These are phyloP conservation scores for Zalaria sp. DNA, from an alignment of 2,329 filamentous ascomycete species.

Conservation along the genomic window DNA sequence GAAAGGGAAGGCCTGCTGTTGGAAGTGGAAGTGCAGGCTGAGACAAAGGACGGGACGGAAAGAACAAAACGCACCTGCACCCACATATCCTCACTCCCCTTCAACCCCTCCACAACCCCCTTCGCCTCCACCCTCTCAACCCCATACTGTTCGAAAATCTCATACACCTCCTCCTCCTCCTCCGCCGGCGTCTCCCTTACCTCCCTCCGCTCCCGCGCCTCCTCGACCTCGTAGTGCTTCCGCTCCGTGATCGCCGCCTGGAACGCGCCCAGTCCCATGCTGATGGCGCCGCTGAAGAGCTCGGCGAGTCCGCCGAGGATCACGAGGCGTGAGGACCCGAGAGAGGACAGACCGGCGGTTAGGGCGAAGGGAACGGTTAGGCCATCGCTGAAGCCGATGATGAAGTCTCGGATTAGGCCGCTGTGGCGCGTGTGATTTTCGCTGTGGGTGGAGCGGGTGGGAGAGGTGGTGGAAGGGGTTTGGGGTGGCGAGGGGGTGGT, in stretches of 20 bases:
- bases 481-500: background rate
- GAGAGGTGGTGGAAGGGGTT: background rate
- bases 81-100: conserved; percentile 33
- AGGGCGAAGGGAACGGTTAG: conserved; percentile 69
- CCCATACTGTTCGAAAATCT: conserved; percentile 25
- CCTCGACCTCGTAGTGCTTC: conserved; percentile 37
- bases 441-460: background rate
- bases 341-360: conserved; percentile 54
- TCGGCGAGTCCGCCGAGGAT: conserved; percentile 56
- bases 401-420: conserved; percentile 46
- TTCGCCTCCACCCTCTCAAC: conserved; percentile 29
- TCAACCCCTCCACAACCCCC: conserved; percentile 37
- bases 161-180: conserved; percentile 19
- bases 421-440: conserved; percentile 13
- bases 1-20: background rate
- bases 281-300: conserved; percentile 61
- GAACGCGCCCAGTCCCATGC: conserved; percentile 65
- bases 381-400: conserved; percentile 65
- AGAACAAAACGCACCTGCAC: conserved; percentile 19
- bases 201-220: conserved; percentile 30
- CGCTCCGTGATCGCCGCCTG: conserved; percentile 48
- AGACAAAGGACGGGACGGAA: background rate
- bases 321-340: conserved; percentile 19
- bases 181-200: conserved; percentile 25
- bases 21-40: background rate